Evolutionary conservation across 1,284 basidiomycete genomes (phyloP).

Genomic region (Earliella scabrosa): DNA sequence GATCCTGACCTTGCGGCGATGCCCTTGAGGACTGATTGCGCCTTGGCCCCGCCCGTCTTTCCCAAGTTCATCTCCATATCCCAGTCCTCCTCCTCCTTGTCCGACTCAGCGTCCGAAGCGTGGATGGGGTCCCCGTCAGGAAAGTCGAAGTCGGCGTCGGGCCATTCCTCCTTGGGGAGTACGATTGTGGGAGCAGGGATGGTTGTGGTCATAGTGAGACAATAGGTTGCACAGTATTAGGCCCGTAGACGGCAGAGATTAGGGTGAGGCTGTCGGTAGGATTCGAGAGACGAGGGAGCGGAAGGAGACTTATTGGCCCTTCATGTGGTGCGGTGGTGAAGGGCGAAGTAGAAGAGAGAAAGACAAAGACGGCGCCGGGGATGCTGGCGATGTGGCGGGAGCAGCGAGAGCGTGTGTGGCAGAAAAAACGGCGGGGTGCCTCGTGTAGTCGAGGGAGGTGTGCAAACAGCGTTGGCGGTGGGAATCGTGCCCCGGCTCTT

Average conservation of each 20-base stretch:
- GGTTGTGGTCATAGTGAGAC: slow-evolving; percentile 49
- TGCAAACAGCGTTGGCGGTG: slow-evolving; percentile 16
- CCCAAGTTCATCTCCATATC: slow-evolving; percentile 75
- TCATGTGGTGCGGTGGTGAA: slow-evolving; percentile 23
- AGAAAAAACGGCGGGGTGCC: slow-evolving; percentile 5
- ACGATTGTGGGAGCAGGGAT: slow-evolving; percentile 61
- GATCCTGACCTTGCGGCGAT: slow-evolving; percentile 37
- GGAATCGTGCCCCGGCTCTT: not conserved
- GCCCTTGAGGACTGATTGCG: slow-evolving; percentile 42
- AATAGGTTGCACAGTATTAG: slow-evolving; percentile 26
- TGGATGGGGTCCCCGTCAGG: slow-evolving; percentile 73
- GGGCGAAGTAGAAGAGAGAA: slow-evolving; percentile 13
- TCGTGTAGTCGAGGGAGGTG: slow-evolving; percentile 4
- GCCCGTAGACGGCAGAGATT: slow-evolving; percentile 26
- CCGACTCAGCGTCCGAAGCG: slow-evolving; percentile 54
- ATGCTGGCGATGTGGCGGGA: slow-evolving; percentile 9
- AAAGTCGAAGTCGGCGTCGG: slow-evolving; percentile 82
- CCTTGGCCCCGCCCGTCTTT: slow-evolving; percentile 57
- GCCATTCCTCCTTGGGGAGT: slow-evolving; percentile 73
- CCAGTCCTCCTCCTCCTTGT: slow-evolving; percentile 77
- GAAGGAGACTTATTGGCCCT: slow-evolving; percentile 27
- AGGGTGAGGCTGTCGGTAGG: slow-evolving; percentile 23
- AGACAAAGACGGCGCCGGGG: slow-evolving; percentile 18
- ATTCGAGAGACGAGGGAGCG: slow-evolving; percentile 25
- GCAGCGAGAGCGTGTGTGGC: slow-evolving; percentile 8